phyloP scores from a whole-genome alignment of 495 filamentous ascomycete species.

The Parmelia sp. region DNA sequence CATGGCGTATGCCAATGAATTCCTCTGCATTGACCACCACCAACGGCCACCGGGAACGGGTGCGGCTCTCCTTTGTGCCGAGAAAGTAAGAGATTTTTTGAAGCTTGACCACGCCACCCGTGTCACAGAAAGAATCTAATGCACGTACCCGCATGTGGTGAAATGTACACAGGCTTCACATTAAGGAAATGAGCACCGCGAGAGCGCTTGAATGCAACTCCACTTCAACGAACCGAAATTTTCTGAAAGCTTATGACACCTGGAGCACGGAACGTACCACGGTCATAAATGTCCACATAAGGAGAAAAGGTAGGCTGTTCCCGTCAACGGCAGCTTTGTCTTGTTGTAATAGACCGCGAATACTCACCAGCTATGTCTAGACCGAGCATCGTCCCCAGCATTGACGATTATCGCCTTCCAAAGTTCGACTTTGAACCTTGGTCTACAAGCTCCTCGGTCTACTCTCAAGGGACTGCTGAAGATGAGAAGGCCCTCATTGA shows the following conservation, averaged over 20 bases:
- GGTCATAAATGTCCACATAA: not conserved
- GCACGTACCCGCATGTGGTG: not conserved
- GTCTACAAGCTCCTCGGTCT: not conserved
- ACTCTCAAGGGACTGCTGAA: not conserved
- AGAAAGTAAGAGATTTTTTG: not conserved
- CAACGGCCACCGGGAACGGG: not conserved
- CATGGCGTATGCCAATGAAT: not conserved
- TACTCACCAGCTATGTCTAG: conserved; percentile 1
- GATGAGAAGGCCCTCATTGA: conserved; percentile 3
- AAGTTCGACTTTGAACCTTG: conserved; percentile 1
- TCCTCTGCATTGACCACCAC: not conserved
- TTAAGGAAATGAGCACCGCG: not conserved
- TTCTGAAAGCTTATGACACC: not conserved
- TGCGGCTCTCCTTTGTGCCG: not conserved
- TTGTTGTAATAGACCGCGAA: not conserved
- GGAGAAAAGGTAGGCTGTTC: not conserved
- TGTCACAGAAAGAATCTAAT: not conserved
- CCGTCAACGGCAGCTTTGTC: not conserved
- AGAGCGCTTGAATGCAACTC: conserved; percentile 2
- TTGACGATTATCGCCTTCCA: not conserved
- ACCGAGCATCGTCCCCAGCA: conserved; percentile 1
- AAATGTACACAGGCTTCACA: not conserved
- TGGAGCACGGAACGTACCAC: not conserved
- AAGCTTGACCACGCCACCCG: conserved; percentile 1
- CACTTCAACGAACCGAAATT: too few relatives aligned